Evolutionary conservation across 129 eudicot species (phyloP), one percentile per base, ranked within the genome.

Genomic region (Flaveria brownii): DNA sequence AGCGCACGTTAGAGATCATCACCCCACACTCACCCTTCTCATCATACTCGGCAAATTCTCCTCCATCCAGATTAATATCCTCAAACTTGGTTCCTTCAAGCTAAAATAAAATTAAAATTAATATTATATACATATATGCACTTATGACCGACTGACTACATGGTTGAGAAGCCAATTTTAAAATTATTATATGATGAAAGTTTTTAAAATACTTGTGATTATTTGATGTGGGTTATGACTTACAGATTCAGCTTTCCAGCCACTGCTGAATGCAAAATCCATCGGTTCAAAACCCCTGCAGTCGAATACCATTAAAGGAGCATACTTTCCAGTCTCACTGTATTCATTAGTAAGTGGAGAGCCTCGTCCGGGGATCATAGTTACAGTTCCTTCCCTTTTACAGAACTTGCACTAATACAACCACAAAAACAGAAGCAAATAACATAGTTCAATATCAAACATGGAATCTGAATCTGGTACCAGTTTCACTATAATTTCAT

Each of bases 321-420:
- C 85, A 68, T 39, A 80, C 26, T 80, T 84, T 46, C 89, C 92
- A 30, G 63, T 2, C 81, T 88, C 89, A 78, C 93, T 81, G n/a
- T 25, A 42, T 4, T 56, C 84, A 47, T 65, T 81, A 49, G 90
- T 87, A 33, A 94, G 90, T 25, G 97, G 87, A 64, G 68, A 83
- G 67, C 98, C 96, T 20, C 80, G 74, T 57, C 90, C 90, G 50
- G 91, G 63, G 80, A 91, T 80, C 98, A 94, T 94, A 7, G 90
- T 84, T 36, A 91, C 74, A 28, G 81, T 91, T 66, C 97, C 98
- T 16, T 94, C 97, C 85, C 97, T 87, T 28, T 78, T 64, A 66
- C 98, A 94, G 77, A 91, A 94, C 88, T 94, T 93, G 69, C 98
- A 94, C 98, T 91, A 89, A 68, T n/a, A 59, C 69, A 77, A 72